phyloP scores from a whole-genome alignment of 2,329 filamentous ascomycete species.

The Diaporthe citrichinensis region DNA sequence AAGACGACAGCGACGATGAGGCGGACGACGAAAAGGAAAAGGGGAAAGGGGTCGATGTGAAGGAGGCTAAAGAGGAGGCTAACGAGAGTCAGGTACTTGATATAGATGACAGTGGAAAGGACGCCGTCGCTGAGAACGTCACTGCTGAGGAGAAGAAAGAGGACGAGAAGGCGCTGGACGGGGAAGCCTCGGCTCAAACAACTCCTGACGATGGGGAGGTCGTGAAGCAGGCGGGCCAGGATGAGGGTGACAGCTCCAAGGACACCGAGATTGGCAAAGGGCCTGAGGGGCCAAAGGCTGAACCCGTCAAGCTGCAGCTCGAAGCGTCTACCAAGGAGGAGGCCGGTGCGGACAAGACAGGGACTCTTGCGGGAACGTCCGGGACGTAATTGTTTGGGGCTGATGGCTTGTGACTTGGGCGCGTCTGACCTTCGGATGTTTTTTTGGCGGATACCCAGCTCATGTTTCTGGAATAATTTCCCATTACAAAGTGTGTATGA shows the following conservation, averaged over 20 bases:
- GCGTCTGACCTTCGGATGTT: not conserved
- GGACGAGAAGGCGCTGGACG: conserved; percentile 14
- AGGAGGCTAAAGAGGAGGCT: conserved; percentile 39
- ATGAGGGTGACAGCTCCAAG: not conserved
- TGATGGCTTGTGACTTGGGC: not conserved
- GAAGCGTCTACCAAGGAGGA: conserved; percentile 28
- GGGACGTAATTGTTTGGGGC: not conserved
- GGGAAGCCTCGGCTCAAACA: not conserved
- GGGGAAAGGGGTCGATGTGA: conserved; percentile 30
- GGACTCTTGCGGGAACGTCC: conserved; percentile 25
- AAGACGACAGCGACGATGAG: conserved; percentile 46
- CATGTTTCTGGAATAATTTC: not conserved
- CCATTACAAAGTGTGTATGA: not conserved
- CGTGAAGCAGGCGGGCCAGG: not conserved
- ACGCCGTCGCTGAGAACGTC: conserved; percentile 42
- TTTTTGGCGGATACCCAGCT: conserved; percentile 25
- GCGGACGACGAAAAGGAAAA: conserved; percentile 52
- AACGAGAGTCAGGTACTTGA: conserved; percentile 47
- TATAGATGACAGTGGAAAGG: conserved; percentile 52
- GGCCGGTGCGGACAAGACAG: conserved; percentile 38
- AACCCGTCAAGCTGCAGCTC: not conserved
- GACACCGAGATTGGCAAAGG: not conserved
- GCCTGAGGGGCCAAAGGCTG: not conserved
- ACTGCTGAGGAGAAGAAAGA: conserved; percentile 36
- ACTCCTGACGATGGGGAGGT: not conserved